These are phyloP conservation scores for Acorus gramineus DNA, from an alignment of 106 monocot species.

Conservation along the genomic window DNA sequence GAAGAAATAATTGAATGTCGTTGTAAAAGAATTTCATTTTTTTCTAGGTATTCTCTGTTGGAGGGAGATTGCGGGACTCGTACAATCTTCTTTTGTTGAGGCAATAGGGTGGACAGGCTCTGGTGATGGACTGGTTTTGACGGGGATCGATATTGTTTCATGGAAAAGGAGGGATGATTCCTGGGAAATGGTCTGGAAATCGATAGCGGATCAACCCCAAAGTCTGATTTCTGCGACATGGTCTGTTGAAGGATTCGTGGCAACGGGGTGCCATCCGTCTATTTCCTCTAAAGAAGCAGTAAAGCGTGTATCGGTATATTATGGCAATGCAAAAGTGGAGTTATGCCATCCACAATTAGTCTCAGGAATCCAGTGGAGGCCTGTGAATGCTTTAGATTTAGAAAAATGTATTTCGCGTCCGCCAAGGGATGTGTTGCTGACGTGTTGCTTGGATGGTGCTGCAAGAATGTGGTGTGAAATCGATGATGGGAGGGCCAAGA, in stretches of 20 bases:
- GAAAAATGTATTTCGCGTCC: conserved; percentile 19
- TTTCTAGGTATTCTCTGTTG: conserved; percentile 63
- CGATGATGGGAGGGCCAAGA: conserved; percentile 37
- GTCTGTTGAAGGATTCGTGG: conserved; percentile 57
- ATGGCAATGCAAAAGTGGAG: conserved; percentile 33
- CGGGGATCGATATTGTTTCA: conserved; percentile 48
- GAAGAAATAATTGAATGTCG: too few relatives aligned
- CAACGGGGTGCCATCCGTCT: conserved; percentile 31
- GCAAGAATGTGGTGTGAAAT: conserved; percentile 90
- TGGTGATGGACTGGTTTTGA: conserved; percentile 67
- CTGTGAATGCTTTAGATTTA: conserved; percentile 14
- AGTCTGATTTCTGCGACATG: conserved; percentile 64
- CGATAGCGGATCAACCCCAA: conserved; percentile 43
- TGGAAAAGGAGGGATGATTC: conserved; percentile 46
- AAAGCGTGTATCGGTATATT: conserved; percentile 46
- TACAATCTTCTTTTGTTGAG: conserved; percentile 47
- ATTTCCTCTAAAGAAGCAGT: conserved; percentile 17
- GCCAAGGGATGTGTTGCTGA: conserved; percentile 61
- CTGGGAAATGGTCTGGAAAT: conserved; percentile 66
- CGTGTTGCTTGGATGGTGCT: conserved; percentile 82
- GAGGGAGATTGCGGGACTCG: conserved; percentile 42
- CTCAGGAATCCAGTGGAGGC: conserved; percentile 90
- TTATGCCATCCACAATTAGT: conserved; percentile 72
- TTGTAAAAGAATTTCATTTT: not conserved
- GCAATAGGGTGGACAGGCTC: conserved; percentile 79